phyloP scores from a whole-genome alignment of 1,284 basidiomycete species.

The Fomitopsis palustris region DNA sequence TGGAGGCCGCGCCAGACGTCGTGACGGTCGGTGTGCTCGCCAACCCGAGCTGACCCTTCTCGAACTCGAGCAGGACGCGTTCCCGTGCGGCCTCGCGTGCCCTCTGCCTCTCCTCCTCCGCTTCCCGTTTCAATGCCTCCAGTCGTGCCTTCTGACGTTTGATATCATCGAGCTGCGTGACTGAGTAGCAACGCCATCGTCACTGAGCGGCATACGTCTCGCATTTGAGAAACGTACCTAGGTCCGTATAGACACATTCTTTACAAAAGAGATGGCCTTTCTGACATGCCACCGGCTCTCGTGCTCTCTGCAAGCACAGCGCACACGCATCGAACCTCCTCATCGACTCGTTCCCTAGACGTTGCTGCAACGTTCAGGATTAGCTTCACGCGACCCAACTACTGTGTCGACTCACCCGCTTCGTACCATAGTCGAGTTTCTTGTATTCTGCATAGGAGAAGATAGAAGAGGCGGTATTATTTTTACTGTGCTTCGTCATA shows the following conservation, averaged over 20 bases:
- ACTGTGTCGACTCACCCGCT: constrained; percentile 43
- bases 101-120: constrained; percentile 65
- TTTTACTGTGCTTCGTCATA: constrained; percentile 89
- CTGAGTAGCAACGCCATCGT: constrained; percentile 31
- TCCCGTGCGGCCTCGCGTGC: constrained; percentile 75
- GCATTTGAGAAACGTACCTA: constrained; percentile 45
- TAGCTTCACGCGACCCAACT: neutral
- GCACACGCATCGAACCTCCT: constrained; percentile 84
- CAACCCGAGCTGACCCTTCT: constrained; percentile 74
- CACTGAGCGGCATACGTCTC: constrained; percentile 3
- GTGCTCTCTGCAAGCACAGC: constrained; percentile 76
- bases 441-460: constrained; percentile 87
- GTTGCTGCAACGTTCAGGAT: constrained; percentile 49
- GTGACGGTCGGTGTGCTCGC: constrained; percentile 38
- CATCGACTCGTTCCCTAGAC: constrained; percentile 89
- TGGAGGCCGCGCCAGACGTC: constrained; percentile 31
- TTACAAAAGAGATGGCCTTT: constrained; percentile 90
- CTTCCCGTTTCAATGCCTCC: constrained; percentile 69
- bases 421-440: constrained; percentile 80
- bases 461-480: constrained; percentile 82
- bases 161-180: constrained; percentile 88
- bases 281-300: constrained; percentile 78
- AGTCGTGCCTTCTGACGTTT: constrained; percentile 80
- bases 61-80: constrained; percentile 84
- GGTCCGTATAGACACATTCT: constrained; percentile 79